These are phyloP conservation scores for Chiua virens DNA, from an alignment of 768 basidiomycete genomes.

Conservation along the genomic window DNA sequence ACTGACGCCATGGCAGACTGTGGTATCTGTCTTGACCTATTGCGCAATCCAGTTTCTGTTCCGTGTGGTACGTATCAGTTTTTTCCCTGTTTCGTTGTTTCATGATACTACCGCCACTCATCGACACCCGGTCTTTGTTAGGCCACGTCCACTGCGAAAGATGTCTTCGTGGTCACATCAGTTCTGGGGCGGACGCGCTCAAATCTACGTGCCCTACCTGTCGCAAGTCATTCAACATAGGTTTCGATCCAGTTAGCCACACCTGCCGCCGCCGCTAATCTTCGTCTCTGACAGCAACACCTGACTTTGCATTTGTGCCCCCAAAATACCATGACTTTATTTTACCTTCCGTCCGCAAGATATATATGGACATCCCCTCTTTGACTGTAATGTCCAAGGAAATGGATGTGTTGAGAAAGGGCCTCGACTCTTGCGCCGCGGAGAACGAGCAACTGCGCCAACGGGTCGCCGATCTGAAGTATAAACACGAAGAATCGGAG, in stretches of 20 bases:
- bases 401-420: constrained; percentile 37
- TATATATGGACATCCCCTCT: constrained; percentile 49
- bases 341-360: constrained; percentile 54
- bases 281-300: constrained; percentile 36
- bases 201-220: constrained; percentile 61
- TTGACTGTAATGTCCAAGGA: constrained; percentile 26
- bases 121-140: constrained; percentile 18
- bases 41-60: constrained; percentile 55
- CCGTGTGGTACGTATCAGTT: constrained; percentile 70
- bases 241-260: constrained; percentile 35
- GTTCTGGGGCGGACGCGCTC: constrained; percentile 30
- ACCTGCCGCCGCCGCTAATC: not conserved
- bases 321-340: constrained; percentile 59
- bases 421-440: constrained; percentile 36
- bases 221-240: constrained; percentile 51
- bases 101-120: too few relatives aligned
- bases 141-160: constrained; percentile 68
- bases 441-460: constrained; percentile 45
- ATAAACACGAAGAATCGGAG: constrained; percentile 33
- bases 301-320: constrained; percentile 52
- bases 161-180: constrained; percentile 46
- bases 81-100: too few relatives aligned
- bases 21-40: constrained; percentile 57
- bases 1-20: constrained; percentile 60
- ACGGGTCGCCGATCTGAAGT: constrained; percentile 43